Conservation (phyloP, 1,139 yeast genomes). For the Yamadazyma trypodendri region DNA sequence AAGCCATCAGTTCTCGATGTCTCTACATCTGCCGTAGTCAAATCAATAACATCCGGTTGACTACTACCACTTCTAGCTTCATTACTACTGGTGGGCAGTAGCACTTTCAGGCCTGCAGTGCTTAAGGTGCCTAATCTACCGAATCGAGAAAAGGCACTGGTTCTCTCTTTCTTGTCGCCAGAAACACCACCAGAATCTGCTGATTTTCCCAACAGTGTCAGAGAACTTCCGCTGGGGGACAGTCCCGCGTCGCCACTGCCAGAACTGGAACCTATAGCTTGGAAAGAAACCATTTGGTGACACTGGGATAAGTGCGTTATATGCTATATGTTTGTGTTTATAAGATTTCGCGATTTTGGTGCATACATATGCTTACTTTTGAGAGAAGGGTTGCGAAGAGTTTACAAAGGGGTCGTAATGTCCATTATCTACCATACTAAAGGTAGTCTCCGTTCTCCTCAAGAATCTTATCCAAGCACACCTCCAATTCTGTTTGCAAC, state of each 20-base stretch:
- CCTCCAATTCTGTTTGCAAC: constrained; percentile 40
- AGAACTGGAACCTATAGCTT: no score
- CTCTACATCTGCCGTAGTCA: not conserved
- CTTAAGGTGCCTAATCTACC: not conserved
- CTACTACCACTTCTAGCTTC: not conserved
- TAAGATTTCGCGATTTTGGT: no score
- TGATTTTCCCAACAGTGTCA: not conserved
- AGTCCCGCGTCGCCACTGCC: no score
- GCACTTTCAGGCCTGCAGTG: not conserved
- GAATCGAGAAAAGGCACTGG: not conserved
- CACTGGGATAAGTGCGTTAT: no score
- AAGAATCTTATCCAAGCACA: constrained; percentile 45
- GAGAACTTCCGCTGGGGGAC: not conserved
- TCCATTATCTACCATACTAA: constrained; percentile 11
- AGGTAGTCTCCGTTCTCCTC: constrained; percentile 53
- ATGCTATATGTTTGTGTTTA: no score
- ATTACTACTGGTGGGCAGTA: not conserved
- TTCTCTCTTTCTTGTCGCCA: not conserved
- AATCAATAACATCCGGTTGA: not conserved
- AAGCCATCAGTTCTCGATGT: no score
- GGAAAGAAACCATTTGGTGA: no score
- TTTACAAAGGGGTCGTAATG: no score
- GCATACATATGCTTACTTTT: no score
- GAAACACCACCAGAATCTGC: not conserved
- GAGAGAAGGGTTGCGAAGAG: no score